A percentile compares a stretch with the other conserved stretches of the same genome.
Conservation (phyloP, 345 rosid species). For the Syzygium aqueum region DNA sequence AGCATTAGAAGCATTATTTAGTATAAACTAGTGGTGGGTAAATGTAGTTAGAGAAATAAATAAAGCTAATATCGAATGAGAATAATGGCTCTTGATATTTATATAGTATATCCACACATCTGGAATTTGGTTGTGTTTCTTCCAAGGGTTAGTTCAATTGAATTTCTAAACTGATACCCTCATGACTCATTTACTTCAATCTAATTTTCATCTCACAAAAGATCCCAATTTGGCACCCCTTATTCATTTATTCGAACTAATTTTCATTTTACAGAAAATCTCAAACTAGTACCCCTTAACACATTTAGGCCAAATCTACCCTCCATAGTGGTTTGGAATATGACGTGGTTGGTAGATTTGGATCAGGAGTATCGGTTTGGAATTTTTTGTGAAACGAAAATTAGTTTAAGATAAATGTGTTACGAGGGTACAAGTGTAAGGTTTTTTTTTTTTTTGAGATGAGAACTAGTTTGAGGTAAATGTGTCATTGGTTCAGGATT, state of each 20-base stretch:
- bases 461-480: background rate
- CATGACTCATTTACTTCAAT: no score
- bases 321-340: background rate
- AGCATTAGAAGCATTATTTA: background rate
- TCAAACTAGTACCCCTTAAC: background rate
- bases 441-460: background rate
- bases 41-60: background rate
- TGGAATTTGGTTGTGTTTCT: background rate
- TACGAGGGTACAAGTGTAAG: background rate
- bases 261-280: background rate
- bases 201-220: background rate
- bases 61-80: background rate
- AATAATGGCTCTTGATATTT: background rate
- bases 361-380: background rate
- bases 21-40: background rate
- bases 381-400: background rate
- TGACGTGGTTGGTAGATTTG: background rate
- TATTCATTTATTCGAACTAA: background rate
- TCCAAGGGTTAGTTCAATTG: background rate
- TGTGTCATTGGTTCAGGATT: background rate
- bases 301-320: background rate
- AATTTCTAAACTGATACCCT: no score
- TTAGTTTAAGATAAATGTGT: background rate
- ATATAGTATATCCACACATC: background rate
- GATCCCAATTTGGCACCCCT: rapidly evolving